Percentiles rank a stretch among this genome's conserved stretches.
Evolutionary conservation across 192 early-diverging fungal genomes (phyloP).

Genomic region (Coemansia sp.): DNA sequence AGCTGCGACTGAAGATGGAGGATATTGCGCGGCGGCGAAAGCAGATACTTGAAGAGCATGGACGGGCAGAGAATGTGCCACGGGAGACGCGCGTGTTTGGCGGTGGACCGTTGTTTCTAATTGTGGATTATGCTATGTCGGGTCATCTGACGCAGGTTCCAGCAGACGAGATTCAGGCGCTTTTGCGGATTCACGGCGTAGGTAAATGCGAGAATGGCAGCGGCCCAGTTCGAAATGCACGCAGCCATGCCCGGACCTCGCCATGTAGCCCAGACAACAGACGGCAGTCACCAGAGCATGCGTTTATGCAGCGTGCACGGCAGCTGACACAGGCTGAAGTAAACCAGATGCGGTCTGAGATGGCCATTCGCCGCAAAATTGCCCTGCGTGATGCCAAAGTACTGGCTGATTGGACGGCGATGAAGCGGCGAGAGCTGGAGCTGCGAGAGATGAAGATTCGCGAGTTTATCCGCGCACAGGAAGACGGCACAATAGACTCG

Average conservation of each 20-base stretch:
- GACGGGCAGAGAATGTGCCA: slow-evolving; percentile 13
- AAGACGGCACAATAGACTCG: slow-evolving; percentile 4
- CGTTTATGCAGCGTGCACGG: slow-evolving; percentile 14
- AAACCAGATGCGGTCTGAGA: slow-evolving; percentile 31
- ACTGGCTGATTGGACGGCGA: slow-evolving; percentile 40
- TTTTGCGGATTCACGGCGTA: neutral
- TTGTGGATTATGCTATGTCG: slow-evolving; percentile 21
- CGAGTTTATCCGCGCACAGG: slow-evolving; percentile 11
- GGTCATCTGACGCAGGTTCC: neutral
- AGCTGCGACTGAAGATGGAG: slow-evolving; percentile 15
- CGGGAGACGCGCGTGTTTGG: slow-evolving; percentile 25
- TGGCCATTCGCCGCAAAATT: slow-evolving; percentile 30
- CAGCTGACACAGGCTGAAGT: slow-evolving; percentile 20
- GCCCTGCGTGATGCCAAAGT: slow-evolving; percentile 29
- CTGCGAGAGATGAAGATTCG: slow-evolving; percentile 20
- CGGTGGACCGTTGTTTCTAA: slow-evolving; percentile 34
- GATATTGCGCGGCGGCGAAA: slow-evolving; percentile 6
- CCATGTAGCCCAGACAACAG: neutral
- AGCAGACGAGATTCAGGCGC: neutral
- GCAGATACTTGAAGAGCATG: slow-evolving; percentile 11
- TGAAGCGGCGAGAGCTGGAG: slow-evolving; percentile 37
- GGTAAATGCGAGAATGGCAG: neutral
- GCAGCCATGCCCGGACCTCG: neutral
- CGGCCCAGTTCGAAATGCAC: neutral
- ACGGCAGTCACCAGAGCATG: neutral